phyloP scores from a whole-genome alignment of 2,329 filamentous ascomycete genomes.

The Colletotrichum cordylinicola region DNA sequence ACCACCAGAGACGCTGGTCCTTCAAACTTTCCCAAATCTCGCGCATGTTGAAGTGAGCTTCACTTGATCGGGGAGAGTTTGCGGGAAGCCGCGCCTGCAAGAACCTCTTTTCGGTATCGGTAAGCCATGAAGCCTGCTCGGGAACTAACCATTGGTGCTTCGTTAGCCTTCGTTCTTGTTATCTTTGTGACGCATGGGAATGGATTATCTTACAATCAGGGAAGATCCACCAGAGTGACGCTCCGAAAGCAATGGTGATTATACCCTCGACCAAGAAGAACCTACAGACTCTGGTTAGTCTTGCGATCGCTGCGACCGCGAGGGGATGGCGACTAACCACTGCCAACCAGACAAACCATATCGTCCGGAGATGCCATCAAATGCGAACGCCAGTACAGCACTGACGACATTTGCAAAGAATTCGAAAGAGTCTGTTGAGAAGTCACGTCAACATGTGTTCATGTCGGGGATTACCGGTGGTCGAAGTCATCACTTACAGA shows the following conservation, averaged over 20 bases:
- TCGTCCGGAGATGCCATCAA: conserved; percentile 40
- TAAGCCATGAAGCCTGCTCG: not conserved
- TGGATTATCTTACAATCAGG: not conserved
- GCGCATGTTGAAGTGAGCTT: not conserved
- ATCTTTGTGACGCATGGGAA: rapidly evolving
- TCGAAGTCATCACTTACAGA: conserved; percentile 36
- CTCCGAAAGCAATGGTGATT: not conserved
- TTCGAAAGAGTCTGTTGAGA: conserved; percentile 5
- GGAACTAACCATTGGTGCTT: not conserved
- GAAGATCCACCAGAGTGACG: not conserved
- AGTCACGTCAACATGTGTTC: not conserved
- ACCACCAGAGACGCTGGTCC: not conserved
- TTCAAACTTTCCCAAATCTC: not conserved
- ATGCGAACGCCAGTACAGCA: conserved; percentile 47
- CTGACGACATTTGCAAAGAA: conserved; percentile 47
- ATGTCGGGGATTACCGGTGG: not conserved
- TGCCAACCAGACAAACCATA: conserved; percentile 38
- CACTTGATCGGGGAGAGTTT: not conserved
- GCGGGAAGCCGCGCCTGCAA: not conserved
- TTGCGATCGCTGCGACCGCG: not conserved
- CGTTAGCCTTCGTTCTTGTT: not conserved
- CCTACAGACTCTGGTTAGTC: not conserved
- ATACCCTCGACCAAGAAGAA: not conserved
- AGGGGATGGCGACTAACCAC: not conserved
- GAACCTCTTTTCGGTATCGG: not conserved